A percentile compares a stretch with the other conserved stretches of the same genome.
These are phyloP conservation scores for Pelargonium exstipulatum DNA, from an alignment of 441 rosid species.

Conservation along the genomic window DNA sequence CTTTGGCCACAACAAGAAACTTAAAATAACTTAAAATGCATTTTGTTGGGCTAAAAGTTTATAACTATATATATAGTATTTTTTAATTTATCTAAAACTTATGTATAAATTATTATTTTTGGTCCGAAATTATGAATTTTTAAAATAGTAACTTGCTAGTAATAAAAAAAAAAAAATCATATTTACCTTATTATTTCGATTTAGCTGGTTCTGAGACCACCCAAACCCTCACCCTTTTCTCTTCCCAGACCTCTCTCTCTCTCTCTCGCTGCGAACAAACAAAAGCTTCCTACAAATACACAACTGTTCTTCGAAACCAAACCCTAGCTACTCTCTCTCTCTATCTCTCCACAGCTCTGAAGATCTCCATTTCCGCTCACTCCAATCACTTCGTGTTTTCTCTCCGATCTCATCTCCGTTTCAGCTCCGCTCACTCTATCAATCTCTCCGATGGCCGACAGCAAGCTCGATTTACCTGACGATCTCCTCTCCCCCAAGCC, in stretches of 20 bases:
- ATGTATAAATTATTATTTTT: no score
- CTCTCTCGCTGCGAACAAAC: slow-evolving; percentile 1
- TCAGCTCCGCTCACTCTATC: slow-evolving; percentile 11
- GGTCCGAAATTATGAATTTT: no score
- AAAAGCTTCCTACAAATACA: slow-evolving; percentile 1
- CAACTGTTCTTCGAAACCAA: not conserved
- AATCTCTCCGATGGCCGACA: slow-evolving; percentile 47
- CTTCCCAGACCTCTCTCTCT: not conserved
- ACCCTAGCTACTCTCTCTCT: slow-evolving; percentile 1
- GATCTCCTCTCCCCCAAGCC: slow-evolving; percentile 65
- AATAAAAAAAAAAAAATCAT: not conserved
- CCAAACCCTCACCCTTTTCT: slow-evolving; percentile 32
- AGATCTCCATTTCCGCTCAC: slow-evolving; percentile 8
- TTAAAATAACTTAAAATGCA: no score
- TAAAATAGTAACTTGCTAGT: no score
- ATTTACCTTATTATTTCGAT: slow-evolving; percentile 15
- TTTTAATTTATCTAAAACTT: no score
- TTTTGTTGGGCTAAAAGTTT: no score
- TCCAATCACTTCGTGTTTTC: slow-evolving; percentile 10
- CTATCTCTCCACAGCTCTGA: not conserved
- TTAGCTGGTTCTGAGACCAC: slow-evolving; percentile 34
- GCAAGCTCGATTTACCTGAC: slow-evolving; percentile 73
- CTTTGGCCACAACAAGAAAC: no score
- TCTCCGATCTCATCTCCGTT: slow-evolving; percentile 1
- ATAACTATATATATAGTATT: no score